Percentiles rank a stretch among this genome's conserved stretches.
These are phyloP conservation scores for Coniosporium tulheliwenetii DNA, from an alignment of 2,329 filamentous ascomycete species.

Conservation along the genomic window DNA sequence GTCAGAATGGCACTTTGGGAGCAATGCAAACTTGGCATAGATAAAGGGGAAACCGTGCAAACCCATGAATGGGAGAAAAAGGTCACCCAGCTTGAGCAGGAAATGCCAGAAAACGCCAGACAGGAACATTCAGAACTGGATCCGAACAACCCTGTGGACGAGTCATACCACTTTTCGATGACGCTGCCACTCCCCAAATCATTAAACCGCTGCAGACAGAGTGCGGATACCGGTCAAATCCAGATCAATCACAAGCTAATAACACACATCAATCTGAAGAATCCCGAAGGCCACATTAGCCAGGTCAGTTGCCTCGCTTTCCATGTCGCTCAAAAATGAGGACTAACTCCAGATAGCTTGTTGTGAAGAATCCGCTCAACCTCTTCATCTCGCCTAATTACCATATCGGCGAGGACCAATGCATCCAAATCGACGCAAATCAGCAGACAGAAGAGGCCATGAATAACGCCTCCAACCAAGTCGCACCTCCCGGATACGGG, in stretches of 20 bases:
- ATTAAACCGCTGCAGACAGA: slow-evolving; percentile 72
- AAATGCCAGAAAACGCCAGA: no score
- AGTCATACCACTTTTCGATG: slow-evolving; percentile 38
- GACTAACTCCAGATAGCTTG: not conserved
- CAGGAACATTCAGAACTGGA: not conserved
- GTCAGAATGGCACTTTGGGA: no score
- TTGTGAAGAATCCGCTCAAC: slow-evolving; percentile 44
- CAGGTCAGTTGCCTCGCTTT: slow-evolving; percentile 30
- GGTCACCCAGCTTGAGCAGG: no score
- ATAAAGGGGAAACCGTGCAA: no score
- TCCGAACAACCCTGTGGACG: slow-evolving; percentile 47
- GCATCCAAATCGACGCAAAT: slow-evolving; percentile 43
- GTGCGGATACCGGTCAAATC: slow-evolving; percentile 76
- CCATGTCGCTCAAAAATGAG: no score
- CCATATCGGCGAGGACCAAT: slow-evolving; percentile 74
- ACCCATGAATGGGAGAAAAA: no score
- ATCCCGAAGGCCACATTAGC: slow-evolving; percentile 87
- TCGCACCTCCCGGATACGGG: slow-evolving; percentile 85
- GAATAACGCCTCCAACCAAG: slow-evolving; percentile 9
- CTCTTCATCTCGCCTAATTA: slow-evolving; percentile 94
- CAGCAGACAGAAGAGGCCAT: slow-evolving; percentile 28
- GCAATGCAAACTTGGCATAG: no score
- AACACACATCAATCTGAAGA: slow-evolving; percentile 78
- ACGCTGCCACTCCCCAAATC: slow-evolving; percentile 60
- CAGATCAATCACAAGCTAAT: slow-evolving; percentile 88